phyloP scores from a whole-genome alignment of 1,139 yeast species.

The Nakaseomyces sp. region DNA sequence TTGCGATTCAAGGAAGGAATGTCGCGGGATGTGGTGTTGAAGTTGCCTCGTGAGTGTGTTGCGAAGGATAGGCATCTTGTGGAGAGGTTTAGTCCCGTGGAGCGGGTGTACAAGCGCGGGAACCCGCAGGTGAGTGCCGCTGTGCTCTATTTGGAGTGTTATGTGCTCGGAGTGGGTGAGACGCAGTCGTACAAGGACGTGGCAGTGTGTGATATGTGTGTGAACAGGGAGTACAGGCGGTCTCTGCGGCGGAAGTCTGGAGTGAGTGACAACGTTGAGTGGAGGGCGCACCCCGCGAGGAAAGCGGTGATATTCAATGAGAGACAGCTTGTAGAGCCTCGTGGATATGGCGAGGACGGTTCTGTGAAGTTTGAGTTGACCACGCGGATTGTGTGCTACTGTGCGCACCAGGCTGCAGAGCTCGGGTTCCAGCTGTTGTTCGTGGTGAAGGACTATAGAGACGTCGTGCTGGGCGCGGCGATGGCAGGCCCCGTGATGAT shows the following conservation, averaged over 20 bases:
- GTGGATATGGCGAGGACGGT: slow-evolving; percentile 39
- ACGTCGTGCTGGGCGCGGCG: slow-evolving; percentile 64
- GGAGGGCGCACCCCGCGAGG: slow-evolving; percentile 65
- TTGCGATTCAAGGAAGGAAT: too few species aligned
- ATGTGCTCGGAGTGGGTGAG: slow-evolving; percentile 39
- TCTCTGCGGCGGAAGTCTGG: slow-evolving; percentile 82
- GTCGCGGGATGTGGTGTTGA: slow-evolving; percentile 32
- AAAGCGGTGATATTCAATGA: slow-evolving; percentile 86
- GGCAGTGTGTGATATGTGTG: slow-evolving; percentile 77
- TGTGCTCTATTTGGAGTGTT: slow-evolving; percentile 56
- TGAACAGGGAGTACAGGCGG: slow-evolving; percentile 83
- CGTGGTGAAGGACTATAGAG: slow-evolving; percentile 52
- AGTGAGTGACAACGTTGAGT: slow-evolving; percentile 59
- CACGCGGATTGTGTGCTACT: slow-evolving; percentile 86
- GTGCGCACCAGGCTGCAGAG: slow-evolving; percentile 84
- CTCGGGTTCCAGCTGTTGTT: slow-evolving; percentile 70
- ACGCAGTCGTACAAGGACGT: slow-evolving; percentile 59
- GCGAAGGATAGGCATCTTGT: slow-evolving; percentile 69
- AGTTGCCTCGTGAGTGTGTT: slow-evolving; percentile 77
- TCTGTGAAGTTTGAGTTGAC: slow-evolving; percentile 55
- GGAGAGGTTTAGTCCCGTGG: slow-evolving; percentile 20
- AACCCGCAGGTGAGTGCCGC: slow-evolving; percentile 38
- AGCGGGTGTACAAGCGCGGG: slow-evolving; percentile 31
- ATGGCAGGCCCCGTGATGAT: slow-evolving; percentile 71
- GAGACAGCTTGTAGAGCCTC: slow-evolving; percentile 56